Base-by-base conservation (phyloP, 176 grass and related monocot species). In the Aegilops longissima region DNA sequence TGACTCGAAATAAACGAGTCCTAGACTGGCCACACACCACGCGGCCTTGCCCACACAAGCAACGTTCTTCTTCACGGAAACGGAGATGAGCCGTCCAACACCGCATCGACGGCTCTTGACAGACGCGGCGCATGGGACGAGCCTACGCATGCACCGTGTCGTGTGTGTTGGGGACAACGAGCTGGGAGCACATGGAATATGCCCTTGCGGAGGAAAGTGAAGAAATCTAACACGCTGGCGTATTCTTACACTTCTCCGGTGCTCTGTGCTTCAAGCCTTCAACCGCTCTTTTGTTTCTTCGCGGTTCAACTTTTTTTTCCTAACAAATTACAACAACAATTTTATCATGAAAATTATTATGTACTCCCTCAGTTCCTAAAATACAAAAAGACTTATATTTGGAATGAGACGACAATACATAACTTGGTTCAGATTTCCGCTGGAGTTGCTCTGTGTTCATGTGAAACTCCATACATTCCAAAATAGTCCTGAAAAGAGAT, bases 181-280 rank as follows among this genome's bases (percentile, higher is more conserved):
- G 40, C 5, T 20, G 2, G 2, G 44, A 17, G 83, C 83, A 64
- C 77, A 61, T 85, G 77, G 77, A 67, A 85, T 81, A 86, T 81
- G 83, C 83, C 69, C 3, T 31, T 9, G 2, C 44, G 56, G 44
- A 66, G n/a, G 39, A n/a, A 24, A 42, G 77, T 52, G 9, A 61
- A 85, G 24, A 77, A 68, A 85, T 76, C 77, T 47, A 18, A 78
- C 88, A 69, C 47, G 88, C 61, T 85, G 77, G 82, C 69, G 1
- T 40, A 33, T 35, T 47, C 14, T 40, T 25, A 3, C 9, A 47
- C 44, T 47, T 47, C 44, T 47, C 44, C 12, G 12, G 44, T 13
- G 12, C 44, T 13, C 12, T 47, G 12, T 47, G 44, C 44, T 47
- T 47, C 44, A 47, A 47, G 42, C 42, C 42, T 44, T 44, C 42